Base-by-base conservation (phyloP, 257 asterid species). In the Gardenia jasminoides region DNA sequence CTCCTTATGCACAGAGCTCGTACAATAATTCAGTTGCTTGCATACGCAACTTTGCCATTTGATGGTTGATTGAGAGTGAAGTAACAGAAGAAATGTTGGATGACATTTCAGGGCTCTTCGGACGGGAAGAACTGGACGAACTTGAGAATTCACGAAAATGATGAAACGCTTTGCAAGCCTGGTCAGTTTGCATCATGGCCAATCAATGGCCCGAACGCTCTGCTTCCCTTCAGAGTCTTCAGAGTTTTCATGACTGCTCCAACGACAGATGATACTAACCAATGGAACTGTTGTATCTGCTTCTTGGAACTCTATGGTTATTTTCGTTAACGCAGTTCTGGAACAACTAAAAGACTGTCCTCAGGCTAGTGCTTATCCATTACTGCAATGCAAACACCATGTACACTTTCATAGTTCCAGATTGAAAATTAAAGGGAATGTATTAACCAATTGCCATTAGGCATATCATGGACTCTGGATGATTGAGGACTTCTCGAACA, bases 131-230 rank as follows among this genome's bases (percentile, higher is more conserved):
- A 43, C 75, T 96, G 99, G 99, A 90, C 89, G 15, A 88, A 85
- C 88, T 85, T 96, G 90, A 89, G 94, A 80, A 83, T 83, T 39
- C 99, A 96, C 44, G 97, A 92, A 90, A 88, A 90, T 7, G 99
- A 96, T 61, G 92, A 83, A 52, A 90, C 92, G 0, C 81, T 96
- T 33, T 82, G 91, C 92, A 96, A 96, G 83, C 91, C 97, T 0
- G 95, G 99, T 3, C 97, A 96, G 72, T 96, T 87, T 81, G 97
- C 97, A 19, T 96, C 99, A 17, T 96, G 99, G 99, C 91, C 96
- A 5, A 61, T 96, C 19, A 43, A 79, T 2, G 99, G 91, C n/a
- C 88, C 98, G 43, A 91, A 87, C 9, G 96, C 98, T 47, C 90
- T 96, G 79, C 95, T 93, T 64, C 97, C 93, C 50, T 92, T 96